A percentile compares a stretch with the other conserved stretches of the same genome.
phyloP scores from a whole-genome alignment of 352 stramenopile genomes.

The Globisporangium spinosum region DNA sequence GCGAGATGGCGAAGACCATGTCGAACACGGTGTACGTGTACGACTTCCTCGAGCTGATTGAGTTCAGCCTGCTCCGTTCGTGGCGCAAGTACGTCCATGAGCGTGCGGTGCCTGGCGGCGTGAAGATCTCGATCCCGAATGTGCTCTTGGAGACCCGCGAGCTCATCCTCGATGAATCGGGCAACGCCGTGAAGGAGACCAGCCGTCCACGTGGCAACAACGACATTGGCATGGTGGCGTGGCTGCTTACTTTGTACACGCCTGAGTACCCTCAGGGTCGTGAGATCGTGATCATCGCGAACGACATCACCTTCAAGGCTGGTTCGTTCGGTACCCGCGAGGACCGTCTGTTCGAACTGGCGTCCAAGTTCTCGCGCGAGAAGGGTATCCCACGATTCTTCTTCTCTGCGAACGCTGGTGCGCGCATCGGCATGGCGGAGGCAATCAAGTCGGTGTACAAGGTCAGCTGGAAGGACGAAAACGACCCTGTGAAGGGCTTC shows the following conservation, averaged over 20 bases:
- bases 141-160: slow-evolving; percentile 93
- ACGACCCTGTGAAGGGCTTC: slow-evolving; percentile 96
- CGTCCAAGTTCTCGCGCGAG: slow-evolving; percentile 93
- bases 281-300: slow-evolving; percentile 98
- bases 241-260: slow-evolving; percentile 97
- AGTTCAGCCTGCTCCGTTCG: slow-evolving; percentile 92
- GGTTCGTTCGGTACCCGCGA: slow-evolving; percentile 99
- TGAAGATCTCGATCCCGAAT: slow-evolving; percentile 77
- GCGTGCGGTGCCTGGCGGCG: slow-evolving; percentile 54
- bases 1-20: slow-evolving; percentile 89
- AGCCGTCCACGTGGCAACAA: slow-evolving; percentile 93
- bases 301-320: slow-evolving; percentile 99
- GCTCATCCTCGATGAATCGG: slow-evolving; percentile 89
- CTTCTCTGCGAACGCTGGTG: slow-evolving; percentile 98
- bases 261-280: slow-evolving; percentile 96
- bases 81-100: slow-evolving; percentile 91
- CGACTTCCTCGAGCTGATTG: slow-evolving; percentile 98
- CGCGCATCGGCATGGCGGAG: slow-evolving; percentile 98
- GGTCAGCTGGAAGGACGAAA: slow-evolving; percentile 96
- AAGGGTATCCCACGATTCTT: slow-evolving; percentile 96
- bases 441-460: slow-evolving; percentile 98
- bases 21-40: slow-evolving; percentile 99
- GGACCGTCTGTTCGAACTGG: slow-evolving; percentile 98
- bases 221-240: slow-evolving; percentile 99
- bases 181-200: slow-evolving; percentile 51